phyloP scores from a whole-genome alignment of 257 asterid species.

The Rhazya stricta region DNA sequence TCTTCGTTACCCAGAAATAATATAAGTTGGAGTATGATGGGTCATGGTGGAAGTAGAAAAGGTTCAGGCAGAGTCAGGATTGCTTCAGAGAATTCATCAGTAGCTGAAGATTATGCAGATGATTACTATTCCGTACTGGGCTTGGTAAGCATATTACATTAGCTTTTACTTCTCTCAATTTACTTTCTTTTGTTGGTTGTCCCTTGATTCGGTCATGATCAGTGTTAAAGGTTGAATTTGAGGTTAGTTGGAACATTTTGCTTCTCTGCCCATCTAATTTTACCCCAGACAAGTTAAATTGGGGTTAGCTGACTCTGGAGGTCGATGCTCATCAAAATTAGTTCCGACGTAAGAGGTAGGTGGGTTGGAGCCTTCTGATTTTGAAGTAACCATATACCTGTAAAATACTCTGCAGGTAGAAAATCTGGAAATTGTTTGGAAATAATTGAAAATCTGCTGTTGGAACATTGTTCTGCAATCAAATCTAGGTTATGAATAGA shows the following conservation, averaged over 20 bases:
- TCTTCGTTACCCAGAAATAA: conserved; percentile 30
- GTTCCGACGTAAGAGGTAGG: neutral
- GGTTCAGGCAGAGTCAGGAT: conserved; percentile 48
- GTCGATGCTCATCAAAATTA: neutral
- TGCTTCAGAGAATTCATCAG: conserved; percentile 50
- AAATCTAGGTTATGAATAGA: neutral
- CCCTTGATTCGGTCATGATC: neutral
- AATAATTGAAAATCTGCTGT: neutral
- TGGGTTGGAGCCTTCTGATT: neutral
- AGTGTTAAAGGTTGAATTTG: neutral
- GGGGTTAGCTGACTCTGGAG: neutral
- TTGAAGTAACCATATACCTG: neutral
- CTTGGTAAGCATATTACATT: conserved; percentile 44
- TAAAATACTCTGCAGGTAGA: neutral
- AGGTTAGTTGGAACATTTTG: neutral
- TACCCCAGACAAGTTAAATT: neutral
- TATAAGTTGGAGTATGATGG: conserved; percentile 38
- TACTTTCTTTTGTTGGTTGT: neutral
- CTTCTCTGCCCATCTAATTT: neutral
- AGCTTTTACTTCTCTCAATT: neutral
- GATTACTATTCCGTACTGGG: conserved; percentile 86
- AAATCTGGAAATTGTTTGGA: too few species aligned
- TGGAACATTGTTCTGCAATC: neutral
- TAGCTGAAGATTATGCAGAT: conserved; percentile 56
- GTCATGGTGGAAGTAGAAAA: conserved; percentile 40